phyloP scores from a whole-genome alignment of 495 filamentous ascomycete species.

The Acidomyces sp. region DNA sequence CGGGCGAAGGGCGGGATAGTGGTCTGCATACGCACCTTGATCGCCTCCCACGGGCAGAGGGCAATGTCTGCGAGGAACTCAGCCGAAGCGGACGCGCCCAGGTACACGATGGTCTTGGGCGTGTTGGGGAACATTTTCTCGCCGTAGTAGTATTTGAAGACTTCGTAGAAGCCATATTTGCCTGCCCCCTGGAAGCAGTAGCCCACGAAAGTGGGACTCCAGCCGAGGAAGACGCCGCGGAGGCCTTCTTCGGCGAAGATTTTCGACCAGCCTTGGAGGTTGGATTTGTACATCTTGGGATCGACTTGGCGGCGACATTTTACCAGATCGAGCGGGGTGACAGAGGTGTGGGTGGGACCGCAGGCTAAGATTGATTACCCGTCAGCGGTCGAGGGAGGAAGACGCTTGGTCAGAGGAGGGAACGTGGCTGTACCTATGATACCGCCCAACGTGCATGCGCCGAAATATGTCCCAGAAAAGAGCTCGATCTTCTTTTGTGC shows the following conservation, averaged over 20 bases:
- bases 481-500: constrained; percentile 44
- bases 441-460: constrained; percentile 50
- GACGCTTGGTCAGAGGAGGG: not conserved
- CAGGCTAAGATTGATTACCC: constrained; percentile 35
- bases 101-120: constrained; percentile 51
- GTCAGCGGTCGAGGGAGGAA: constrained; percentile 1
- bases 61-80: constrained; percentile 59
- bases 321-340: constrained; percentile 46
- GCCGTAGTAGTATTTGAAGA: constrained; percentile 62
- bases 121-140: constrained; percentile 47
- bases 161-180: constrained; percentile 67
- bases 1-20: constrained; percentile 52
- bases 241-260: constrained; percentile 53
- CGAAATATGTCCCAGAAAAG: constrained; percentile 54
- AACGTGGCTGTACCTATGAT: constrained; percentile 39
- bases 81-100: constrained; percentile 51
- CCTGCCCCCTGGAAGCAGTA: constrained; percentile 63
- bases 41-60: constrained; percentile 54
- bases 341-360: constrained; percentile 48
- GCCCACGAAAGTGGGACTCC: constrained; percentile 55
- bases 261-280: constrained; percentile 49
- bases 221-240: constrained; percentile 60
- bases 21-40: constrained; percentile 65
- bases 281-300: constrained; percentile 54
- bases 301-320: constrained; percentile 66